These are phyloP conservation scores for Cornus controversa DNA, from an alignment of 148 eudicot genomes.

Conservation along the genomic window DNA sequence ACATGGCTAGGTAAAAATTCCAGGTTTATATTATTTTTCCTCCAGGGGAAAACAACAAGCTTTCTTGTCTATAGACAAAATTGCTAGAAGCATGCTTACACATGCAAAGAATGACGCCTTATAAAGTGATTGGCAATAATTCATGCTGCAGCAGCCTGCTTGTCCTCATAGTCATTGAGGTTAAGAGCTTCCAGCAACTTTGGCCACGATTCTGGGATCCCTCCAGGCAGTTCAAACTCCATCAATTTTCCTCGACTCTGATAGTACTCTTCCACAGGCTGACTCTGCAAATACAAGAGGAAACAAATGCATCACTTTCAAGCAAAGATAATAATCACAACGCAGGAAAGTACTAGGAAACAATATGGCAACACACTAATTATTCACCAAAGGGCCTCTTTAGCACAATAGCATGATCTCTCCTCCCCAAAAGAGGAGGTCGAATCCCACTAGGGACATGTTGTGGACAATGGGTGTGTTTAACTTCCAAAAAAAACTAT, in stretches of 20 bases:
- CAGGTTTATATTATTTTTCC: not conserved
- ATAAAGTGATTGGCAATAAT: not conserved
- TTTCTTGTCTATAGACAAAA: slow-evolving; percentile 36
- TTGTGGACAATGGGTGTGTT: too few relatives aligned
- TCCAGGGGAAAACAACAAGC: not conserved
- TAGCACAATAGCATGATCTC: too few relatives aligned
- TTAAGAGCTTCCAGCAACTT: slow-evolving; percentile 83
- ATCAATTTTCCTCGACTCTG: slow-evolving; percentile 67
- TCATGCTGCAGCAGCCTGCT: slow-evolving; percentile 68
- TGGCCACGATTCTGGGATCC: slow-evolving; percentile 97
- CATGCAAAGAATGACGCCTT: slow-evolving; percentile 40
- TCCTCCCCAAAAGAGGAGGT: too few relatives aligned
- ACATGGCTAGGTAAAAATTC: not conserved
- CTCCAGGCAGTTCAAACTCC: slow-evolving; percentile 93
- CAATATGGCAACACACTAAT: not conserved
- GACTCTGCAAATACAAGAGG: slow-evolving; percentile 56
- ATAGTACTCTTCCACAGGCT: slow-evolving; percentile 87
- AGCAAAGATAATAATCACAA: not conserved
- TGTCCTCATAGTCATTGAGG: slow-evolving; percentile 83
- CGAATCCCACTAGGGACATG: too few relatives aligned
- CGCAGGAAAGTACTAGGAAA: not conserved
- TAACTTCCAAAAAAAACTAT: too few relatives aligned
- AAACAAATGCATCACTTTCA: not conserved
- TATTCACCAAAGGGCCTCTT: too few relatives aligned
- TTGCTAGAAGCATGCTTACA: slow-evolving; percentile 39